Evolutionary conservation across 192 early-diverging fungal species (phyloP).

Genomic region (Coemansia sp.): DNA sequence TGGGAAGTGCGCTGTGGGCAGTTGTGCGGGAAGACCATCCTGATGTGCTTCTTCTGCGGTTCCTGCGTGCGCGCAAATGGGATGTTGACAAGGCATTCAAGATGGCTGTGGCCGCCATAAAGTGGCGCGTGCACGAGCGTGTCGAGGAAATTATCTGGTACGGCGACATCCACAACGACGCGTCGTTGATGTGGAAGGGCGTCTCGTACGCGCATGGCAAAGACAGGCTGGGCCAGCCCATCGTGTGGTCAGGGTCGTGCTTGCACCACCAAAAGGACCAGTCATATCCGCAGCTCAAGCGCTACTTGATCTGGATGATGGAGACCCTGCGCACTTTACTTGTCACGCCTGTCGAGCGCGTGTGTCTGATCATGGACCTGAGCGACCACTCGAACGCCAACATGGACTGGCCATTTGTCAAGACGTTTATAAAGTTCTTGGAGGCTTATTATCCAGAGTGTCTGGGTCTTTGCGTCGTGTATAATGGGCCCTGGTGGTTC

Average conservation of each 20-base stretch:
- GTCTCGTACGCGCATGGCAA: constrained; percentile 59
- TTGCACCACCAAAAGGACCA: constrained; percentile 65
- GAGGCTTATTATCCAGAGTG: constrained; percentile 91
- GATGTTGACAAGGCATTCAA: constrained; percentile 67
- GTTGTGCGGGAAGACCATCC: constrained; percentile 65
- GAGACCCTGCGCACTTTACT: constrained; percentile 68
- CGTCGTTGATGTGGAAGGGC: constrained; percentile 54
- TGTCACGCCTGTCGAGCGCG: constrained; percentile 63
- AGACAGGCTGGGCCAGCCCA: constrained; percentile 59
- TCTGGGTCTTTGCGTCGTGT: constrained; percentile 76
- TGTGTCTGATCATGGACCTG: constrained; percentile 77
- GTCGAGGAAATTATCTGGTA: constrained; percentile 59
- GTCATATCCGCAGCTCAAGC: constrained; percentile 61
- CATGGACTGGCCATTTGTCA: constrained; percentile 80
- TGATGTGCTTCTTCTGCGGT: constrained; percentile 72
- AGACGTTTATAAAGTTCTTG: constrained; percentile 79
- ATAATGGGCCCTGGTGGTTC: constrained; percentile 93
- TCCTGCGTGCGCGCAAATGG: constrained; percentile 88
- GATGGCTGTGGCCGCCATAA: constrained; percentile 69
- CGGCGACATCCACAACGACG: constrained; percentile 59
- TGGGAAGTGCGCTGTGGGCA: constrained; percentile 62
- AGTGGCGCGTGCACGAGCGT: constrained; percentile 69
- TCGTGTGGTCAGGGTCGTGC: constrained; percentile 55
- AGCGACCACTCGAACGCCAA: constrained; percentile 70
- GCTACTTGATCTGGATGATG: constrained; percentile 70